phyloP scores from a whole-genome alignment of 495 filamentous ascomycete genomes.

The Lasiosphaeria ovina region DNA sequence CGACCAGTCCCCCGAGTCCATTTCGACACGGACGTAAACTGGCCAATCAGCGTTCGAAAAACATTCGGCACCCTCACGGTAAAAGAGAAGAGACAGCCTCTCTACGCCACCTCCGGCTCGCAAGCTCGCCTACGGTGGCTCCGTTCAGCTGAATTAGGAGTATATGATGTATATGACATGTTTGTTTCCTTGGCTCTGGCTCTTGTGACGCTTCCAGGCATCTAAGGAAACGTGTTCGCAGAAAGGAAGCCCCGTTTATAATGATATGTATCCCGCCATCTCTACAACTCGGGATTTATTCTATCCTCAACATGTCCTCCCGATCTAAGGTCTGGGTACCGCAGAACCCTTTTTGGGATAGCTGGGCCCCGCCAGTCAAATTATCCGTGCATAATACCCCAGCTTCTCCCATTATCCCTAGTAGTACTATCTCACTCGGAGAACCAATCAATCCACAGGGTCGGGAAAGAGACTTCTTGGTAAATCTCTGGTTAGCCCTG shows the following conservation, averaged over 20 bases:
- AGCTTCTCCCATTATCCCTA: neutral
- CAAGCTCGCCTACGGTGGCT: no score
- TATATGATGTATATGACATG: no score
- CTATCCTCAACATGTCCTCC: neutral
- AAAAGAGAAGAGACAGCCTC: no score
- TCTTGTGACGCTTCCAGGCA: no score
- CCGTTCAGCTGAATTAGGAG: no score
- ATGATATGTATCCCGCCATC: neutral
- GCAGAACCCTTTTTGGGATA: neutral
- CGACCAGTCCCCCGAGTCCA: no score
- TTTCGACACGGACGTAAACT: no score
- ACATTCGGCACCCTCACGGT: no score
- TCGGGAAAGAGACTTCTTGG: neutral
- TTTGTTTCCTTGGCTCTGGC: no score
- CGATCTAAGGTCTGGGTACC: neutral
- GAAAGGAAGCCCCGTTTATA: no score
- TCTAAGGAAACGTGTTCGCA: neutral
- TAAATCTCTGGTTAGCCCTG: neutral
- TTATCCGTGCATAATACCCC: neutral
- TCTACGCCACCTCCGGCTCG: no score
- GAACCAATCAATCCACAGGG: neutral
- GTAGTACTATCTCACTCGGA: neutral
- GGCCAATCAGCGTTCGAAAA: no score
- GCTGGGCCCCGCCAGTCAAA: neutral
- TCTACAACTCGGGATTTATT: neutral